Conservation (phyloP, 208 protist genomes). For the Phytomonas sp. region DNA sequence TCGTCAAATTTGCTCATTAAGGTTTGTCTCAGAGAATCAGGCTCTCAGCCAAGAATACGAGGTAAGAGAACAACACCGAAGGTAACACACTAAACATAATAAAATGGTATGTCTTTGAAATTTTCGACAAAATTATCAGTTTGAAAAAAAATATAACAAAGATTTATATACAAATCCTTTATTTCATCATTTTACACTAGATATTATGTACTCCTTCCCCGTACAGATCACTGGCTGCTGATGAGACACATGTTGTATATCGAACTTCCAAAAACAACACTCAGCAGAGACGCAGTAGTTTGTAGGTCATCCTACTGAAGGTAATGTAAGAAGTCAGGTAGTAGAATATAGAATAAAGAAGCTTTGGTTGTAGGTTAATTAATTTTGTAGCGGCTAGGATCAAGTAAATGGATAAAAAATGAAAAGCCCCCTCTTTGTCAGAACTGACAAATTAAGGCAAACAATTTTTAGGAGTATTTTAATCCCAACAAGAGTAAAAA, state of each 20-base stretch:
- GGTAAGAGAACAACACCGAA: neutral
- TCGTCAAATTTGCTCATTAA: neutral
- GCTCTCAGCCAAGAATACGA: neutral
- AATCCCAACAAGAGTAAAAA: neutral
- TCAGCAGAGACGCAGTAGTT: neutral
- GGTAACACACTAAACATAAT: no score
- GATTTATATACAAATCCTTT: neutral
- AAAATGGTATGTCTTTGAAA: no score
- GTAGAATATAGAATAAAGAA: neutral
- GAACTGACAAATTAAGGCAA: neutral
- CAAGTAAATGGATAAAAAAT: neutral
- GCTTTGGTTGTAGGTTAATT: neutral
- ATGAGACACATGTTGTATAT: neutral
- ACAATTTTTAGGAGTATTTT: neutral
- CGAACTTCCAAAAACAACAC: neutral
- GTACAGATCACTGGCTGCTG: neutral
- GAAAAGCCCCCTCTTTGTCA: neutral
- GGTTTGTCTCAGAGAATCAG: no score
- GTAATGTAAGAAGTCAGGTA: neutral
- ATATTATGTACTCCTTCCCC: neutral
- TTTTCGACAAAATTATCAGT: neutral
- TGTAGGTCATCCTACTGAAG: neutral
- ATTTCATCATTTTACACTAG: neutral
- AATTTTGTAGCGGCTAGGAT: neutral
- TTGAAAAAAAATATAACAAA: neutral